Evolutionary conservation across 108 stramenopile genomes (phyloP), one percentile per base, ranked within the genome.

Genomic region (Skeletonema tropicum): DNA sequence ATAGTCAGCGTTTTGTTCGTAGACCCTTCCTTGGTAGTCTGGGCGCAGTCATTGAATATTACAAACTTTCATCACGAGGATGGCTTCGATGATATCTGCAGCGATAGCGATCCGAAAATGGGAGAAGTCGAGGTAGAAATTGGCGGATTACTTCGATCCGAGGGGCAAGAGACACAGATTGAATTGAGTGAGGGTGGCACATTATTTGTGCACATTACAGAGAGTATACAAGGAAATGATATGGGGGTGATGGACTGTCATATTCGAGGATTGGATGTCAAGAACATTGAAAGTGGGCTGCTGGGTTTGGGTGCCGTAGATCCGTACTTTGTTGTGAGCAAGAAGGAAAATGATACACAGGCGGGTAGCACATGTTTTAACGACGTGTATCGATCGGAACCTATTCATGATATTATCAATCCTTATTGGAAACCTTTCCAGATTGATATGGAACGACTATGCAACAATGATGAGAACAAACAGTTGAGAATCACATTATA

Each of bases 241-340:
- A 3, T 15, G n/a, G 71, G 71, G 4, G 41, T 31, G 14, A 52
- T 71, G 5, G 8, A 31, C n/a, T 60, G 71, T 35, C 73, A 60
- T 12, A 77, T 91, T 15, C 78, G 90, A 0, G 87, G 86, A 32
- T 71, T 91, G 48, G 88, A 91, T 61, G 63, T 89, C 21, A 82
- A 83, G 38, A 91, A 91, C 65, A 77, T 88, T 19, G 90, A 91
- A 60, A 70, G 77, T 6, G 90, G 90, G 8, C 23, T 81, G 3
- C 70, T 91, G 11, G 87, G 87, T 31, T 49, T 91, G 17, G 90
- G 90, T 7, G 80, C 88, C 4, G 83, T 87, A 11, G 90, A 91
- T 85, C 90, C 90, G 3, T 89, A 87, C 46, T 86, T 85, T 78
- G 83, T 85, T 61, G 13, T 91, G 7, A 46, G 82, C 21, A 87